Evolutionary conservation across 2,329 filamentous ascomycete species (phyloP).

Genomic region (Microcera coccophila): DNA sequence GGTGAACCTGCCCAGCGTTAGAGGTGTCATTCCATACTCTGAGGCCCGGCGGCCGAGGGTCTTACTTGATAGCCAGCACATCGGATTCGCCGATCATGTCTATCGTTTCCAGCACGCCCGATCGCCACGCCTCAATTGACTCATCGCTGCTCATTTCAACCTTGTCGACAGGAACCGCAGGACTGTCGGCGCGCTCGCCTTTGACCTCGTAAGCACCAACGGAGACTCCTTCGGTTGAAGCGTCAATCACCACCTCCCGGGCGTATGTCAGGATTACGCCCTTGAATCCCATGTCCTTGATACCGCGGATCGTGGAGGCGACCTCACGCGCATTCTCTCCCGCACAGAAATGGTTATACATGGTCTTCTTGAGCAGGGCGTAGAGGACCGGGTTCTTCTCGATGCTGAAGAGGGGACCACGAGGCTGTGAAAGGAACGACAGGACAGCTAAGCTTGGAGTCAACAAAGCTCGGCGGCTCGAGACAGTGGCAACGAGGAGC

Average conservation of each 20-base stretch:
- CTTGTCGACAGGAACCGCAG: constrained; percentile 22
- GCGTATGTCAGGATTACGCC: constrained; percentile 57
- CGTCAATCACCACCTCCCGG: constrained; percentile 39
- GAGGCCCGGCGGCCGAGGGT: neutral
- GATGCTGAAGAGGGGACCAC: constrained; percentile 39
- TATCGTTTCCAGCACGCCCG: constrained; percentile 30
- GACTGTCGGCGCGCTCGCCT: constrained; percentile 37
- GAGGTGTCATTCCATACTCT: neutral
- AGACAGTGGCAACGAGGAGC: constrained; percentile 44
- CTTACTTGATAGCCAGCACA: constrained; percentile 38
- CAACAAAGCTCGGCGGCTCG: constrained; percentile 41
- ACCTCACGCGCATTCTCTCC: constrained; percentile 48
- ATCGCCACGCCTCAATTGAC: constrained; percentile 38
- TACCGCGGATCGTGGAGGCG: constrained; percentile 36
- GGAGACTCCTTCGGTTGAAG: constrained; percentile 24
- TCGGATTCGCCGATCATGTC: constrained; percentile 33
- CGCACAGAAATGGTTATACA: constrained; percentile 54
- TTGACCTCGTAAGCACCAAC: constrained; percentile 32
- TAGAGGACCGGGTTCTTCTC: constrained; percentile 49
- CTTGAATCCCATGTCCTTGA: constrained; percentile 48
- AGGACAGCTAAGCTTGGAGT: constrained; percentile 38
- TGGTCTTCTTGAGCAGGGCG: constrained; percentile 47
- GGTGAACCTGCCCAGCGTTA: constrained; percentile 31
- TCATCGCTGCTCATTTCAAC: constrained; percentile 10
- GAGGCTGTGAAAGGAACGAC: constrained; percentile 30